Evolutionary conservation across 768 basidiomycete genomes (phyloP).

Genomic region (Gautieria morchelliformis): DNA sequence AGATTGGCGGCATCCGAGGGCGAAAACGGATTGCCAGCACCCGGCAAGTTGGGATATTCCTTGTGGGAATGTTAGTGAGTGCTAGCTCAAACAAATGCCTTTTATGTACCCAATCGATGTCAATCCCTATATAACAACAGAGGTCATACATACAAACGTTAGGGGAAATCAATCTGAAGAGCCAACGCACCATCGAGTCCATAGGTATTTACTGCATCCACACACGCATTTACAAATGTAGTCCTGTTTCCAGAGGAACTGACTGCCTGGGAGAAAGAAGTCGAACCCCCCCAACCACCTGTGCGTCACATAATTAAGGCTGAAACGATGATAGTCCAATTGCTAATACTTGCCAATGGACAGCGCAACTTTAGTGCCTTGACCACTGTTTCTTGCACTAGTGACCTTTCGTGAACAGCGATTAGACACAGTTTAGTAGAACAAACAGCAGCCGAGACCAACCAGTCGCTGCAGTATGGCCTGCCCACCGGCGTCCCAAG

Average conservation of each 20-base stretch:
- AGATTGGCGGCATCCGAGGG: slow-evolving; percentile 56
- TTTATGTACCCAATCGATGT: slow-evolving; percentile 48
- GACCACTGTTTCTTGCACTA: slow-evolving; percentile 41
- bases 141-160: not conserved
- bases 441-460: slow-evolving; percentile 13
- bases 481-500: slow-evolving; percentile 41
- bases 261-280: slow-evolving; percentile 53
- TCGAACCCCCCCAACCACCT: slow-evolving; percentile 67
- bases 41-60: slow-evolving; percentile 66
- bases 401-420: not conserved
- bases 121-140: slow-evolving; percentile 25
- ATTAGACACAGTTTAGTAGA: not conserved
- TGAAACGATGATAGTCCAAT: not conserved
- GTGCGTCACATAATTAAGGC: not conserved
- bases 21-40: slow-evolving; percentile 52
- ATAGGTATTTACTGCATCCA: slow-evolving; percentile 45
- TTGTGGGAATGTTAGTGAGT: slow-evolving; percentile 18
- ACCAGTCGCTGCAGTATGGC: slow-evolving; percentile 50
- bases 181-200: slow-evolving; percentile 43
- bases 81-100: not conserved
- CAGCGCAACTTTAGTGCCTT: slow-evolving; percentile 55
- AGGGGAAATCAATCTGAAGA: not conserved
- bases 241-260: slow-evolving; percentile 39
- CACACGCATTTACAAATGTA: slow-evolving; percentile 48
- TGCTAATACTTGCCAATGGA: slow-evolving; percentile 43